Evolutionary conservation across 1,284 basidiomycete genomes (phyloP), one percentile per base, ranked within the genome.

Genomic region (Rhodotorula sp.): DNA sequence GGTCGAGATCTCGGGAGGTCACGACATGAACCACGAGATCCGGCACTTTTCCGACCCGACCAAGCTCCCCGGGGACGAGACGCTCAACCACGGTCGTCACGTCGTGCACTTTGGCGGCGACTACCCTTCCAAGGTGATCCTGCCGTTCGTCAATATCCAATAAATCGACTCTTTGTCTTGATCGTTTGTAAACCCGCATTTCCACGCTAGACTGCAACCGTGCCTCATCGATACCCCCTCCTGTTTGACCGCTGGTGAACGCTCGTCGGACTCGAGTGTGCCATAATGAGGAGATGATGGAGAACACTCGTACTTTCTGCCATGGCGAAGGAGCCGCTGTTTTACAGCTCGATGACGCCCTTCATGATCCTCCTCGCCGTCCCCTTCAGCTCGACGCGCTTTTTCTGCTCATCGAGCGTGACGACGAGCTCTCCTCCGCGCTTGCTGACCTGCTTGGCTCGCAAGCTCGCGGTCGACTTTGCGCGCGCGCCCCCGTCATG

Each of bases 381-480:
- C 1, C 68, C 68, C 31, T 14, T 58, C 58, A 74, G 39, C 31
- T 67, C 61, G 20, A 71, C 69, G 6, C 72, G n/a, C 49, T 47
- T 58, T 51, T 75, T 79, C 31, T 80, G 79, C 52, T 81, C 77
- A 15, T 85, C 79, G 75, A 81, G 85, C 3, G 79, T 69, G 34
- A 86, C 78, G 59, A 79, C 81, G 49, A 88, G 72, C n/a, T 85
- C 81, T 0, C 87, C 87, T 23, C 84, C 84, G 58, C 86, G 80
- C 16, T 76, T 69, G 75, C 87, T 87, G 43, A 87, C 87, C 75
- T 87, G 86, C 69, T 81, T 52, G 29, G 68, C 78, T 0, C 78
- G 79, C 0, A 82, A 79, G 68, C 84, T 84, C 26, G 31, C 14
- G 15, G 16, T n/a, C 5, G 14, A 1, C 8, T 57, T n/a, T 23